Base-by-base conservation (phyloP, 129 eudicot species). In the Saussurea involucrata region DNA sequence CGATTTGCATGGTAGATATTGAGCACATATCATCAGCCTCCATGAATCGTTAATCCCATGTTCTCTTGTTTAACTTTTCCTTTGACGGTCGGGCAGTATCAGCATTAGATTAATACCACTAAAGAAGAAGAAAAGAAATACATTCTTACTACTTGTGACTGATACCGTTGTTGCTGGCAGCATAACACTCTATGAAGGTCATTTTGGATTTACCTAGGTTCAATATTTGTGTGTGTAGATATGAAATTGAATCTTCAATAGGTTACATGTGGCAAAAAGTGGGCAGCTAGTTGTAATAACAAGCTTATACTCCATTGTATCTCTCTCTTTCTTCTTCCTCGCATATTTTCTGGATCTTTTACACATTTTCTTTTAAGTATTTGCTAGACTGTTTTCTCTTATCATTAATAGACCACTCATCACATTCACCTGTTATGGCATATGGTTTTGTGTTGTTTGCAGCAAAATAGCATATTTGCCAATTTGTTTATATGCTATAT, bases 381-480 rank as follows among this genome's bases (percentile, higher is more conserved):
- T 65, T 65, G 37, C 40, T 64, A 25, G 60, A n/a, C 65, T 60
- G 28, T 60, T 22, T 60, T 20, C 65, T 60, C 65, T 20, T 60
- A 21, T 60, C 28, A 21, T 60, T 8, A 66, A 33, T 9, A 31
- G 21, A 29, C 37, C 4, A 40, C 60, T 27, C n/a, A n/a, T 71
- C 7, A 71, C n/a, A 53, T 46, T 46, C 34, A 18, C 68, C 21
- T 46, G 20, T 67, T 66, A 7, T 29, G 67, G 66, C 9, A 27
- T 27, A 66, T 65, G 40, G 24, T 32, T 28, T 55, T 33, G 61
- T 77, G 69, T 77, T 77, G 34, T 68, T 68, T 77, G 69, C 31
- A 55, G 75, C 61, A 32, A 34, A 37, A 17, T 53, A 29, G 74
- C 81, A 53, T 53, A 36, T 24, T 58, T n/a, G 24, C 3, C 21